Evolutionary conservation across 331 rosid genomes (phyloP).

Genomic region (Malus hybrid): DNA sequence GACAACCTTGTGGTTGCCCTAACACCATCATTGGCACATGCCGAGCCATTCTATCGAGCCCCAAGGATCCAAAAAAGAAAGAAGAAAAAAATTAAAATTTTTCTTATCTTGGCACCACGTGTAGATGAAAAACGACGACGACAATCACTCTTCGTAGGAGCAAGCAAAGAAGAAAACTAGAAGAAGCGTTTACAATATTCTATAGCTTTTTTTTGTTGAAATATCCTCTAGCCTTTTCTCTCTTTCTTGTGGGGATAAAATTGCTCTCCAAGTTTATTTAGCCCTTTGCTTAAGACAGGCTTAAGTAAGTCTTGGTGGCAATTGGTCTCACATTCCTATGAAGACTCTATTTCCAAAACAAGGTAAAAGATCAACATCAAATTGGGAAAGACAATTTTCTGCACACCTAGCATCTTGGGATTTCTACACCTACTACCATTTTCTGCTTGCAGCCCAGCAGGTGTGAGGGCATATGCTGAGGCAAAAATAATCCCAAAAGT

Average conservation of each 20-base stretch:
- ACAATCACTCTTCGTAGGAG: accelerated
- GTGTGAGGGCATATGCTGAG: no score
- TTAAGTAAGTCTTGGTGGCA: neutral
- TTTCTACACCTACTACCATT: neutral
- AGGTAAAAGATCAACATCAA: neutral
- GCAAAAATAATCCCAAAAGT: no score
- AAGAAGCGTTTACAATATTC: no score
- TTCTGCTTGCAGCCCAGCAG: no score
- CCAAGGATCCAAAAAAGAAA: no score
- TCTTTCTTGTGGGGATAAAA: neutral
- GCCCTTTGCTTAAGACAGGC: neutral
- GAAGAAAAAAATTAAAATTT: neutral
- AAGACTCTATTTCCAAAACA: neutral
- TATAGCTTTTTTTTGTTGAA: no score
- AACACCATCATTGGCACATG: no score
- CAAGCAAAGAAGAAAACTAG: neutral
- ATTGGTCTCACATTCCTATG: neutral
- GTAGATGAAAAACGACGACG: neutral
- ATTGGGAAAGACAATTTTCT: neutral
- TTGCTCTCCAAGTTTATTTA: no score
- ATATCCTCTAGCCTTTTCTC: neutral
- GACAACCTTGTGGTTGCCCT: no score
- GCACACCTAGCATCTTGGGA: neutral
- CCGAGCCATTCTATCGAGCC: no score
- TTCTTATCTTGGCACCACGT: neutral